Base-by-base conservation (phyloP, 2,329 filamentous ascomycete genomes). In the Fusarium anguioides region DNA sequence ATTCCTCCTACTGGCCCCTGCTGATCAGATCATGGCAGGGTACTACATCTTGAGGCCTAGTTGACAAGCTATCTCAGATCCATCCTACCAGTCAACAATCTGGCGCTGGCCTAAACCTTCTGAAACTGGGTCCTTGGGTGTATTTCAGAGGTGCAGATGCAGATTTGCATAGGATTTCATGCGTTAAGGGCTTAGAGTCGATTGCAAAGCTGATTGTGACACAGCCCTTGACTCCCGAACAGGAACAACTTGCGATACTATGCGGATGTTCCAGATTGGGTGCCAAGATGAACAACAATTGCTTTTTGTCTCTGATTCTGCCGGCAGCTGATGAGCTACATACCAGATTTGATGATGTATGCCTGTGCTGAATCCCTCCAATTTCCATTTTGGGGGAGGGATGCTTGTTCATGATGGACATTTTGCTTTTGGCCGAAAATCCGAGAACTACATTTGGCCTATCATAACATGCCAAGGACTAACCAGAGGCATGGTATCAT, bases 361-460 rank as follows among this genome's bases (percentile, higher is more conserved):
- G 27, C 35, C 12, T 40, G 20, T 33, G 29, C 20, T 36, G 17
- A 27, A 39, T 39, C 44, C 51, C 36, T 51, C 26, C 14, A 40
- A 29, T 55, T 21, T 33, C 35, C 26, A 40, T 40, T 29, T 27
- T 49, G 24, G 50, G 29, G 51, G 23, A 37, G 18, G 36, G 45
- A 55, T 40, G 35, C 51, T 20, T 50, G 45, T 51, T 40, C 21
- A 23, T 18, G 35, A 49, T 36, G 29, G 39, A 36, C 7, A 31
- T 35, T 49, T 57, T 68, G 50, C 60, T 68, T 66, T 61, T 68
- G 54, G 39, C 49, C 29, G 40, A 23, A 53, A 29, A 49, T 41
- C 46, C 49, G 26, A 46, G 29, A 47, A 53, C 42, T 46, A 55
- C 26, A 17, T 33, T 21, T 35, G 35, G 20, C 64, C 64, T 68